Conservation (phyloP, 495 filamentous ascomycete genomes). For the Penicillium paradoxum region DNA sequence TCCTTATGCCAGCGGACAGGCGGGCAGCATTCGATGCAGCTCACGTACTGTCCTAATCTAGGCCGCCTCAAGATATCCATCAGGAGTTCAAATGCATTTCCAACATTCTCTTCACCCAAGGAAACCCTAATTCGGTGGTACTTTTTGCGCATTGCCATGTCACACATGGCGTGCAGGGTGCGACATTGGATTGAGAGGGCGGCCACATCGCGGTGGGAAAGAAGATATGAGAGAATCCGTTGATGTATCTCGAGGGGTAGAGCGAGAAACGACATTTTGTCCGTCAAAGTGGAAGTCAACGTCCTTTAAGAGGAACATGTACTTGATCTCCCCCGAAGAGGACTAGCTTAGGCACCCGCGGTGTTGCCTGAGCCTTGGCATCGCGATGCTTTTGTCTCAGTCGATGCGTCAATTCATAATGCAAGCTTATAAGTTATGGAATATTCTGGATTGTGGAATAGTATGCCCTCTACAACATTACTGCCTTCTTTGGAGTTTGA, state of each 20-base stretch:
- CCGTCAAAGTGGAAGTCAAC: background rate
- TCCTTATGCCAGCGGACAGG: background rate
- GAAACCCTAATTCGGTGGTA: conserved; percentile 15
- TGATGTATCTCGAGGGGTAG: conserved; percentile 14
- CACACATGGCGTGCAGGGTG: conserved; percentile 17
- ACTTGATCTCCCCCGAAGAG: background rate
- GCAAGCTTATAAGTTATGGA: too few species aligned
- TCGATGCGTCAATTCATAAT: too few species aligned
- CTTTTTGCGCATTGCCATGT: conserved; percentile 18
- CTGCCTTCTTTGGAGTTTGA: background rate
- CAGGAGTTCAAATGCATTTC: conserved; percentile 10
- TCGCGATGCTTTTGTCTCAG: conserved; percentile 33
- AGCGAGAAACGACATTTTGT: conserved; percentile 18
- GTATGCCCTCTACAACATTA: background rate
- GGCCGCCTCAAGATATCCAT: conserved; percentile 1
- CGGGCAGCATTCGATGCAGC: background rate
- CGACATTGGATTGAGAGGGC: conserved; percentile 22
- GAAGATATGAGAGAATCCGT: conserved; percentile 14
- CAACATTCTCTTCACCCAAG: conserved; percentile 2
- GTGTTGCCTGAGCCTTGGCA: conserved; percentile 10
- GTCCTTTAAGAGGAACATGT: too few species aligned
- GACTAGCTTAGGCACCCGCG: background rate
- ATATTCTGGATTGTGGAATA: background rate
- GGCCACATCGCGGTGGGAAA: conserved; percentile 19
- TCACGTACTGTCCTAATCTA: background rate